Conservation (phyloP, 2,329 filamentous ascomycete species). For the Cladosporium halotolerans region DNA sequence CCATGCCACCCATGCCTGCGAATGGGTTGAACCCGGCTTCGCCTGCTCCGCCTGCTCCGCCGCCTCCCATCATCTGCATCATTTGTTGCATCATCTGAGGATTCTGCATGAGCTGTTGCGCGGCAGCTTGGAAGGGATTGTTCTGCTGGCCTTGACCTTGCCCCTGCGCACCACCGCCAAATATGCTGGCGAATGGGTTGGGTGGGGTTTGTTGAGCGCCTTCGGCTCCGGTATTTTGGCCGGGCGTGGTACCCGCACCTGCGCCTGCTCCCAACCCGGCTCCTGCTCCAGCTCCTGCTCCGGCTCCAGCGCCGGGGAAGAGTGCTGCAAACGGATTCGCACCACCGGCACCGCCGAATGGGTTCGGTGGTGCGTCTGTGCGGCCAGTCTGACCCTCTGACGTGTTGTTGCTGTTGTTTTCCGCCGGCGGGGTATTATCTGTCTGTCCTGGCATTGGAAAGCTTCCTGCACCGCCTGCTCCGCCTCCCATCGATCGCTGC, state of each 20-base stretch:
- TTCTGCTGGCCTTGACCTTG: slow-evolving; percentile 23
- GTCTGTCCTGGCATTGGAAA: slow-evolving; percentile 92
- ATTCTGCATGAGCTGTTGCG: slow-evolving; percentile 49
- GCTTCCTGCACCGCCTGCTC: slow-evolving; percentile 42
- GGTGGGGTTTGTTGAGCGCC: slow-evolving; percentile 31
- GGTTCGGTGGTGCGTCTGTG: slow-evolving; percentile 35
- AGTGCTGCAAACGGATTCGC: slow-evolving; percentile 58
- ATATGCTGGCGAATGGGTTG: slow-evolving; percentile 65
- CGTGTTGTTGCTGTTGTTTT: slow-evolving; percentile 24
- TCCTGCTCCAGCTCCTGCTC: slow-evolving; percentile 10
- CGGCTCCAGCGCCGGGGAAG: slow-evolving; percentile 37
- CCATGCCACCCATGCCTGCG: slow-evolving; percentile 33
- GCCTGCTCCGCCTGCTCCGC: slow-evolving; percentile 33
- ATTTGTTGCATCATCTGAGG: slow-evolving; percentile 50
- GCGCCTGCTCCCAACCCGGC: slow-evolving; percentile 25
- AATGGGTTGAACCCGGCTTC: slow-evolving; percentile 40
- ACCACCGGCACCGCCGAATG: slow-evolving; percentile 36
- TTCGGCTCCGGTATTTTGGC: slow-evolving; percentile 14
- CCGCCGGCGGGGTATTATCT: slow-evolving; percentile 61
- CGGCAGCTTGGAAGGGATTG: slow-evolving; percentile 46
- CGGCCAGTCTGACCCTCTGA: slow-evolving; percentile 26
- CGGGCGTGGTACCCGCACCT: slow-evolving; percentile 3
- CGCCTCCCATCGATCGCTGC: slow-evolving; percentile 58
- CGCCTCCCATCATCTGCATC: slow-evolving; percentile 49
- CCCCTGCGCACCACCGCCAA: slow-evolving; percentile 35